These are phyloP conservation scores for Rhodotorula babjevae DNA, from an alignment of 768 basidiomycete genomes.

Conservation along the genomic window DNA sequence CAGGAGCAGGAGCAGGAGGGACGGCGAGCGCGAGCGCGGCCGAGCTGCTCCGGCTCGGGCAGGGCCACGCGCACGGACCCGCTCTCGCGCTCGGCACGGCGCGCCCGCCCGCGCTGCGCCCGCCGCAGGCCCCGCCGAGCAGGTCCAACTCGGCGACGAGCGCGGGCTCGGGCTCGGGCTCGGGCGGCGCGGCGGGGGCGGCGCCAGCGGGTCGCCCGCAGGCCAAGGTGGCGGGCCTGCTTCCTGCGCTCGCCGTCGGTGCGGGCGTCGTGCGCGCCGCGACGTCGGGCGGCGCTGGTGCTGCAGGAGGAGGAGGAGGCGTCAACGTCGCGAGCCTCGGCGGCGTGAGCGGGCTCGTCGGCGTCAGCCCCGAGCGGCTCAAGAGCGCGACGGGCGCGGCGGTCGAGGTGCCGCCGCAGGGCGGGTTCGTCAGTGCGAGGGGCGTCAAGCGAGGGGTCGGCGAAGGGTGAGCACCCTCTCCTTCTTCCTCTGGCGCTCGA, in stretches of 20 bases:
- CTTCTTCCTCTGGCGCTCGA: too few relatives aligned
- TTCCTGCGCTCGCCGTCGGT: neutral
- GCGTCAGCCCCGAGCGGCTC: neutral
- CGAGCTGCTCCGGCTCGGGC: neutral
- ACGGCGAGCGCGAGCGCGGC: too few relatives aligned
- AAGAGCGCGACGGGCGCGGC: neutral
- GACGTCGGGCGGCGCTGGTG: neutral
- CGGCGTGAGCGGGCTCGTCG: neutral
- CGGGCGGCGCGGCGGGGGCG: too few relatives aligned
- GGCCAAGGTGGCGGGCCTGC: neutral
- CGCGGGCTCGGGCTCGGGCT: too few relatives aligned
- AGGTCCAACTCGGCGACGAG: neutral
- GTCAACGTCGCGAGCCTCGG: too few relatives aligned
- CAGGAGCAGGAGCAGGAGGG: neutral
- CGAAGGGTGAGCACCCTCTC: neutral
- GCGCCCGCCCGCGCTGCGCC: neutral
- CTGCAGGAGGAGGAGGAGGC: too few relatives aligned
- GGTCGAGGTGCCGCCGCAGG: neutral
- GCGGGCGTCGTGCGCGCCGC: neutral
- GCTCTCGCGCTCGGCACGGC: neutral
- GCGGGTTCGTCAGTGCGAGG: constrained; percentile 13
- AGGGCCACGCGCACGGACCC: too few relatives aligned
- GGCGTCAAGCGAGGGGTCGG: constrained; percentile 10
- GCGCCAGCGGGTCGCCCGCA: neutral
- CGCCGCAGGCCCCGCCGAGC: neutral